Base-by-base conservation (phyloP, 805 yeast genomes). In the Jamesozyma spencerorum region DNA sequence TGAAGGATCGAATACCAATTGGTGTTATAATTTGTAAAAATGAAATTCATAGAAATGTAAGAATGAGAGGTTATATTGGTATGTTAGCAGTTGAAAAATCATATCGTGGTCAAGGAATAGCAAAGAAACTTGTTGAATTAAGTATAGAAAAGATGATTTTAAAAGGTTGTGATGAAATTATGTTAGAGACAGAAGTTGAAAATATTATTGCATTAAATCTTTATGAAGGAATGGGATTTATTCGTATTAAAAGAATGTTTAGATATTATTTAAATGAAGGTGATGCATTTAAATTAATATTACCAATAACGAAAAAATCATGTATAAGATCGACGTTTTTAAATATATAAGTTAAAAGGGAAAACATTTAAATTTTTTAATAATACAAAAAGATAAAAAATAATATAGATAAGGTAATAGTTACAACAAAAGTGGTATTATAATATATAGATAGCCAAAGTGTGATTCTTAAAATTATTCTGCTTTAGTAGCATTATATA, bases 61-160 rank as follows among this genome's bases (percentile, higher is more conserved):
- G 95, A 44, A 57, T 70, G 49, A 70, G 98, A 45, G 98, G 98
- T 0, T 92, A 92, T 55, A 88, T 92, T 22, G 98, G 97, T 2
- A 92, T 92, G 98, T 65, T 92, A 40, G 95, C 94, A 0, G 94
- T 90, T 11, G 79, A 79, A 38, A 76, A 77, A 30, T 57, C 63
- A 13, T 79, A 71, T 56, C 67, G 98, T 41, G 88, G 94, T 2
- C 66, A 65, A 34, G 95, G 96, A 1, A 81, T 88, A 36, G 97
- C 97, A 2, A 80, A 80, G 48, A 65, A 66, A 35, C 69, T 92
- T 37, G 87, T 87, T 14, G 67, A 69, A 36, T 52, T 67, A 41
- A 75, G 82, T 4, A 71, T 90, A 4, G 72, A 73, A 13, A 70
- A 70, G 30, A 83, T 92, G 88, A 70, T 71, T 5, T 55, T 64